Base-by-base conservation (phyloP, 23 red algal genomes). In the Gracilaria vermiculophylla region DNA sequence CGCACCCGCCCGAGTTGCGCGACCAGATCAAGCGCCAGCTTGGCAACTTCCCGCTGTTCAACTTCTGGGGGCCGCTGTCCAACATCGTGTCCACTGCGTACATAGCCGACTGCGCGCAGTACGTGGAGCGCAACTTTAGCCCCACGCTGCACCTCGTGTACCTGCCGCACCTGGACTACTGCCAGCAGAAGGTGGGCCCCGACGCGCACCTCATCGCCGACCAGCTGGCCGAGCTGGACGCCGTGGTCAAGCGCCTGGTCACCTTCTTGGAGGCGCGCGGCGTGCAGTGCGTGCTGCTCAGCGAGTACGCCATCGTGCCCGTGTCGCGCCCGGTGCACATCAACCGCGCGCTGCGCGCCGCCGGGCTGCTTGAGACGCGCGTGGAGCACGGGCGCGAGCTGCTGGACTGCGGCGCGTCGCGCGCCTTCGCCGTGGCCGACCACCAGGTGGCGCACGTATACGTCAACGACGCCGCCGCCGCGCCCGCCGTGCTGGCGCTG, bases 371-470 rank as follows among this genome's bases (percentile, higher is more conserved):
- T 29, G 19, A 67, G 40, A 57, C 80, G 6, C 75, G 83, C 24
- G n/a, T 47, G 6, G 92, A 94, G 51, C 69, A 73, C 20, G 84
- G 80, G 20, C 43, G 44, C 14, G 92, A 94, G 71, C 48, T 74
- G 9, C 76, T 94, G n/a, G 92, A 94, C 41, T 32, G 54, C 14
- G 92, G 92, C 16, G 92, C 92, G 6, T 83, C 62, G 23, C 53
- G 56, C 0, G 92, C 92, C 3, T 94, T 94, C 41, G 92, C 92
- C 21, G 85, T 90, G 2, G 83, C 85, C 4, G 92, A 94, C 34
- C 92, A 94, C 53, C 92, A 94, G 72, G 50, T 94, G 3, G 92
- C 92, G 0, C 92, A 94, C 47, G 83, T 94, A 11, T 90, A 94
- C 64, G 72, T 94, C 29, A 94, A 94, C 48, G 92, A 94, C 34